Conservation (phyloP, 179 eudicot genomes). For the Sideroxylon spinosum region DNA sequence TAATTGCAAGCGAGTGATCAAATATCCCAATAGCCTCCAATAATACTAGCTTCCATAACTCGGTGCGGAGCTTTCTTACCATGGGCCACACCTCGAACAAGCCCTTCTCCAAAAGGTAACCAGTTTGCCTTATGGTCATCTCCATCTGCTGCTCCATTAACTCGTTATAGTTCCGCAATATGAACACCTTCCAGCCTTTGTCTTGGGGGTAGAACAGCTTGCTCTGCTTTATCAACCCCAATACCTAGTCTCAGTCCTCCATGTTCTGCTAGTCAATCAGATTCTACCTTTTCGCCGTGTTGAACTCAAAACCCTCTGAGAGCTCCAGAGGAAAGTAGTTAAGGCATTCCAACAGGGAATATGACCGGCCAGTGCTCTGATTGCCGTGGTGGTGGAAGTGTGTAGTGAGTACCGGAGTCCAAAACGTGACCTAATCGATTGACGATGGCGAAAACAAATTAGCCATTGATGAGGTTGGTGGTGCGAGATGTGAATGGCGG, state of each 20-base stretch:
- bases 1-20: conserved; percentile 83
- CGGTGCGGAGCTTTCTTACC: conserved; percentile 39
- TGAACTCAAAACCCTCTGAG: conserved; percentile 42
- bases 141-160: conserved; percentile 87
- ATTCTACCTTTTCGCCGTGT: conserved; percentile 40
- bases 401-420: conserved; percentile 42
- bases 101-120: conserved; percentile 45
- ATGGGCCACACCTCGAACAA: conserved; percentile 68
- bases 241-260: conserved; percentile 69
- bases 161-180: conserved; percentile 60
- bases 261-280: conserved; percentile 62
- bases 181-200: conserved; percentile 51
- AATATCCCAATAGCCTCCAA: conserved; percentile 49
- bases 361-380: neutral
- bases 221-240: conserved; percentile 50
- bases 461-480: conserved; percentile 10
- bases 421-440: conserved; percentile 34
- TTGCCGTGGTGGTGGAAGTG: conserved; percentile 34
- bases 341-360: conserved; percentile 43
- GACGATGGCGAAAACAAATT: conserved; percentile 8
- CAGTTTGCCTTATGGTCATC: conserved; percentile 60
- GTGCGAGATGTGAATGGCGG: neutral
- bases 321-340: conserved; percentile 60
- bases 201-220: conserved; percentile 49
- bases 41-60: conserved; percentile 62